phyloP scores from a whole-genome alignment of 257 asterid species.

The Primulina huaijiensis region DNA sequence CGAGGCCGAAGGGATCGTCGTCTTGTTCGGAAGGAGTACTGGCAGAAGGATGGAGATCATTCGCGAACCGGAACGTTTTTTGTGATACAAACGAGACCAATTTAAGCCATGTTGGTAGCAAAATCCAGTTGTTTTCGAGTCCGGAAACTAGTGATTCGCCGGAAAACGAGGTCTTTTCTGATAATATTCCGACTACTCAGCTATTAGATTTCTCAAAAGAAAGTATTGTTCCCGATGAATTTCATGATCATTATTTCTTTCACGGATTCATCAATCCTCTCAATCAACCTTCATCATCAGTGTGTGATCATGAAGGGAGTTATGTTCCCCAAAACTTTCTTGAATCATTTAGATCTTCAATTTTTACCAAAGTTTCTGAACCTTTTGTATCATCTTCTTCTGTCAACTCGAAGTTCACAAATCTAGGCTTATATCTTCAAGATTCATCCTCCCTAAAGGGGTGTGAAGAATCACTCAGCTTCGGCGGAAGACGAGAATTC shows the following conservation, averaged over 20 bases:
- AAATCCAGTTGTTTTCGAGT: slow-evolving; percentile 28
- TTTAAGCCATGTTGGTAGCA: neutral
- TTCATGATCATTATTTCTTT: slow-evolving; percentile 25
- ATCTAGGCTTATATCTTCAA: slow-evolving; percentile 45
- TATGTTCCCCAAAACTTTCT: slow-evolving; percentile 31
- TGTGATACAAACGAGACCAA: slow-evolving; percentile 19
- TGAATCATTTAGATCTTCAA: slow-evolving; percentile 27
- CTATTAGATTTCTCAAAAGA: slow-evolving; percentile 35
- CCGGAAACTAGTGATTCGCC: slow-evolving; percentile 32
- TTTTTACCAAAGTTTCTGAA: slow-evolving; percentile 15
- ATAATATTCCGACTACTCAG: slow-evolving; percentile 24
- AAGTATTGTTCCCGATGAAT: slow-evolving; percentile 20
- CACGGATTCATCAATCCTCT: slow-evolving; percentile 14
- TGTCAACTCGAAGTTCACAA: slow-evolving; percentile 31
- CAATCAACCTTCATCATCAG: slow-evolving; percentile 24
- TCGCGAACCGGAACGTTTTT: slow-evolving; percentile 29
- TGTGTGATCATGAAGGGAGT: slow-evolving; percentile 14
- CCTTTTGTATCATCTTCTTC: slow-evolving; percentile 25
- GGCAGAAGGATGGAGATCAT: slow-evolving; percentile 26
- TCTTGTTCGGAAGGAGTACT: slow-evolving; percentile 16
- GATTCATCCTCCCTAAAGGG: slow-evolving; percentile 36
- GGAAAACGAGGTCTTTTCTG: slow-evolving; percentile 27
- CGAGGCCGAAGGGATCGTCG: slow-evolving; percentile 38
- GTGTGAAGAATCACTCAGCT: slow-evolving; percentile 27
- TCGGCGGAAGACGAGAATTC: slow-evolving; percentile 13